Base-by-base conservation (phyloP, 2,329 filamentous ascomycete species). In the Raffaelea albimanens region DNA sequence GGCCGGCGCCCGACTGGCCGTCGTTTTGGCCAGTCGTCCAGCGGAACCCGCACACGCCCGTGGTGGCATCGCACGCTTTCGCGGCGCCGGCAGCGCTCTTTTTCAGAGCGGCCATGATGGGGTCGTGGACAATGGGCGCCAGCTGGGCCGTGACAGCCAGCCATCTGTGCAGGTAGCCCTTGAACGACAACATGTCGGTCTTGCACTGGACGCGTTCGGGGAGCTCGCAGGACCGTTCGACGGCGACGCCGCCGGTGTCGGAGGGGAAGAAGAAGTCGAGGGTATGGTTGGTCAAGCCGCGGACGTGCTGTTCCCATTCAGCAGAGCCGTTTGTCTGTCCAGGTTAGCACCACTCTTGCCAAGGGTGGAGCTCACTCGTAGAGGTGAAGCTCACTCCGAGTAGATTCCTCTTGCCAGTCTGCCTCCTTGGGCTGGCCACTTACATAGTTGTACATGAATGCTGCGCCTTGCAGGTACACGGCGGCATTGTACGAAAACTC, bases 101-200 rank as follows among this genome's bases (percentile, higher is more conserved):
- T 44, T 67, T 64, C 5, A 88, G 67, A 21, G 76, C 70, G 1
- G 78, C 70, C 48, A 76, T 64, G 55, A 88, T 79, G 18, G 59
- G 64, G 1, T 72, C 64, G 39, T 63, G 64, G 1, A 75, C 79
- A 42, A 72, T 72, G 0, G 83, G 83, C 1, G 78, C 82, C n/a
- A 87, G 46, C 55, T 82, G 71, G 2, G 77, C 73, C 1, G 76
- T 71, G 20, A 74, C 70, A 4, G 76, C 70, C 55, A 87, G 67
- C 79, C 82, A 85, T 38, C 80, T 75, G 55, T 80, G 72, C 18
- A 86, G 68, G 49, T 82, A 81, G 36, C 82, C 83, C 63, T 87
- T 87, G 74, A 84, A 89, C 2, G 78, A 78, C 50, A 78, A 64
- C 70, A 88, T 85, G 57, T 91, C 87, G 43, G 76, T 71, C 49